Evolutionary conservation across 2,329 filamentous ascomycete species (phyloP).

Genomic region (Amauroascus verrucosus): DNA sequence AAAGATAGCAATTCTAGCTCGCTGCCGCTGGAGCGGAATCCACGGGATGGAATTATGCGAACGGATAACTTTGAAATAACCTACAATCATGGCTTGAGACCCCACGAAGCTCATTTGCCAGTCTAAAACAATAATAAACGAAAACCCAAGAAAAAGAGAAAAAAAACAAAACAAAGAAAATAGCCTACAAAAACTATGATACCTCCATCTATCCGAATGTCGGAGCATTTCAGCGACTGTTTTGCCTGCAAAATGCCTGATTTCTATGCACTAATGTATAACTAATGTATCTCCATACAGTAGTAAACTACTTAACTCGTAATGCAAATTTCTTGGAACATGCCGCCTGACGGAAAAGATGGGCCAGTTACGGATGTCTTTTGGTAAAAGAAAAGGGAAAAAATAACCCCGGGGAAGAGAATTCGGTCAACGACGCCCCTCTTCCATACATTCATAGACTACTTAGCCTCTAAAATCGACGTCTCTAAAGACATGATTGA

Average conservation of each 20-base stretch:
- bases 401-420: no score
- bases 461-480: no score
- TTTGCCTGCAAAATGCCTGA: not conserved
- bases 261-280: not conserved
- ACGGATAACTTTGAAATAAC: slow-evolving; percentile 8
- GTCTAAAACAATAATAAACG: not conserved
- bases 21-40: not conserved
- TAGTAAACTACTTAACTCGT: not conserved
- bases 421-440: no score
- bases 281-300: not conserved
- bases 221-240: not conserved
- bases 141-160: not conserved
- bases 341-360: no score
- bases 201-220: not conserved
- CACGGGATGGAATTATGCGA: slow-evolving; percentile 1
- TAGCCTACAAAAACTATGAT: not conserved
- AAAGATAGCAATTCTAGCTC: slow-evolving; percentile 10
- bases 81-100: not conserved
- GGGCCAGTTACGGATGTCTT: no score
- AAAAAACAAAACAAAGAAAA: not conserved
- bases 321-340: not conserved
- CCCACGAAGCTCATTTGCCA: not conserved
- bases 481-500: no score
- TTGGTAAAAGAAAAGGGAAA: no score
- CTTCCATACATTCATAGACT: no score